A percentile compares a stretch with the other conserved stretches of the same genome.
phyloP scores from a whole-genome alignment of 768 basidiomycete species.

The Porphyrellus cyaneotinctus region DNA sequence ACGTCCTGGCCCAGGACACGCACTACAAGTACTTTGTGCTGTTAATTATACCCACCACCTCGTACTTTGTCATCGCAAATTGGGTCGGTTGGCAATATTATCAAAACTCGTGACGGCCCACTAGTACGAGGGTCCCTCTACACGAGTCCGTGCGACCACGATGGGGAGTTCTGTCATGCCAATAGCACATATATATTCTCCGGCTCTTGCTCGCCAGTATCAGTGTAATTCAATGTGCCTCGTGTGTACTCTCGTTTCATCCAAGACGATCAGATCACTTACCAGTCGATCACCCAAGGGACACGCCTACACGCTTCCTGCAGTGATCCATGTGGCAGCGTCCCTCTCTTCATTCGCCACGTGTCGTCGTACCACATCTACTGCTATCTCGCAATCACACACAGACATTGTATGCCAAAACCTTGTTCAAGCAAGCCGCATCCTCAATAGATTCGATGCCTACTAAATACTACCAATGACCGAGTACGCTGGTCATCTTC shows the following conservation, averaged over 20 bases:
- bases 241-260: slow-evolving; percentile 17
- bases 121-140: too few species aligned
- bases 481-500: slow-evolving; percentile 2
- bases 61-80: slow-evolving; percentile 94
- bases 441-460: slow-evolving; percentile 15
- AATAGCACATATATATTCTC: slow-evolving; percentile 7
- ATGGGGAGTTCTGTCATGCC: neutral
- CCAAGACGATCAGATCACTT: slow-evolving; percentile 18
- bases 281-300: slow-evolving; percentile 15
- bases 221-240: slow-evolving; percentile 20
- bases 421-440: slow-evolving; percentile 15
- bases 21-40: slow-evolving; percentile 90
- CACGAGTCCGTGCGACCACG: neutral
- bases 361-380: neutral
- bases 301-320: slow-evolving; percentile 18
- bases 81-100: slow-evolving; percentile 99
- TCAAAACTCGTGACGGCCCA: slow-evolving; percentile 64
- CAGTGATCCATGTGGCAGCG: slow-evolving; percentile 20
- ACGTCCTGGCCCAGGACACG: slow-evolving; percentile 60
- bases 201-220: slow-evolving; percentile 3
- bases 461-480: slow-evolving; percentile 14
- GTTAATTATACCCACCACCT: slow-evolving; percentile 72
- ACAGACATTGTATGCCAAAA: slow-evolving; percentile 3
- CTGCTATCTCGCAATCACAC: neutral
- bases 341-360: slow-evolving; percentile 12